phyloP scores from a whole-genome alignment of 352 stramenopile genomes.

The Pythium pyrilobum region DNA sequence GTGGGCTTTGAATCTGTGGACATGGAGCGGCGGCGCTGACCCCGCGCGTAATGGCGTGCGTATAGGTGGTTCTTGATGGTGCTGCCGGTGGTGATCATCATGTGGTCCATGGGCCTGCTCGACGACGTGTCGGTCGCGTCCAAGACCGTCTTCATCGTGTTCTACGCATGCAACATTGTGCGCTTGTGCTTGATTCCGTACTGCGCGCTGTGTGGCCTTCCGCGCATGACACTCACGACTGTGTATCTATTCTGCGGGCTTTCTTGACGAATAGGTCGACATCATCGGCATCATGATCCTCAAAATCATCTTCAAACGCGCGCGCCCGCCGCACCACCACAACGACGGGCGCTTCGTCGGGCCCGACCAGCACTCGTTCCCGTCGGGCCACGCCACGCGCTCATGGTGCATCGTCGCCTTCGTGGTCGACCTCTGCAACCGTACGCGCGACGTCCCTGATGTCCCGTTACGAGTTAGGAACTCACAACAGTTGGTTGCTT shows the following conservation, averaged over 20 bases:
- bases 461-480: neutral
- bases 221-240: too few relatives aligned
- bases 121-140: constrained; percentile 21
- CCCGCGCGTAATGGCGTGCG: too few relatives aligned
- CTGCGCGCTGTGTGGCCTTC: too few relatives aligned
- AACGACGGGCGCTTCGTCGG: constrained; percentile 72
- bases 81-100: constrained; percentile 30
- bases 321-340: constrained; percentile 68
- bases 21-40: too few relatives aligned
- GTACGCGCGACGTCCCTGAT: constrained; percentile 19
- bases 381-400: constrained; percentile 76
- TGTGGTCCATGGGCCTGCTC: constrained; percentile 30
- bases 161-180: constrained; percentile 51
- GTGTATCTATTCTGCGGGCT: too few relatives aligned
- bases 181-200: neutral
- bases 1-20: too few relatives aligned
- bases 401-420: constrained; percentile 66
- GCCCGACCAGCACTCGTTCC: constrained; percentile 83
- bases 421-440: constrained; percentile 42
- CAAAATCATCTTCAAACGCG: constrained; percentile 67
- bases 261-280: too few relatives aligned
- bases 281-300: constrained; percentile 76
- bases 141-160: constrained; percentile 26
- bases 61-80: constrained; percentile 58
- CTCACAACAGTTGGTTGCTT: neutral